Base-by-base conservation (phyloP, 257 asterid genomes). In the Handroanthus guayacan region DNA sequence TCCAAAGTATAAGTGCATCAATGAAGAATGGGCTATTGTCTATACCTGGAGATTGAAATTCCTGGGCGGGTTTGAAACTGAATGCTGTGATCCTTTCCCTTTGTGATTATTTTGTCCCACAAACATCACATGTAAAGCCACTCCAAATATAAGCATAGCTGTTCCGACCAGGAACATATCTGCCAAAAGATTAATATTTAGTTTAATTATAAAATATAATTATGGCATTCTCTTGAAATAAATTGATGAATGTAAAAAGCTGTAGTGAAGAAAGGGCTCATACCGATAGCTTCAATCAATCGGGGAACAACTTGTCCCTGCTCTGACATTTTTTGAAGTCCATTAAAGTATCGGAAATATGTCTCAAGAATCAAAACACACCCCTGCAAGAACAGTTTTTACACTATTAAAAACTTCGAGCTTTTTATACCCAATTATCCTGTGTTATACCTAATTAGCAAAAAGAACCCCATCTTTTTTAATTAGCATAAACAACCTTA, bases 131-230 rank as follows among this genome's bases (percentile, higher is more conserved):
- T 91, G 83, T 74, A 94, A 70, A 13, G 90, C 89, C 78, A 84
- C 80, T 54, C 95, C 98, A 57, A 94, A 90, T 0, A 86, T 79
- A 74, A 91, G 89, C 90, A 94, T 89, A 72, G 97, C 92, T 55
- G 89, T 90, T 67, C 96, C 97, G 20, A 91, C 83, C 13, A 94
- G 79, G 85, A 88, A 94, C 92, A 91, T 87, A 83, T 94, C 97
- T 93, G 94, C 66, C 9, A 5, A 62, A 20, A 63, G 9, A 47
- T 25, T 25, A 47, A 41, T 50, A 60, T 37, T 39, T 16, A 74
- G 5, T 9, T 34, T 20, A 13, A 6, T 45, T 47, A 39, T 39
- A 4, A 5, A 36, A 13, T 20, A 9, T 5, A 47, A 58, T 2
- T 69, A 12, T 11, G 25, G 37, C 9, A 50, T 1, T 11, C 50